Evolutionary conservation across 371 early-diverging fungal species (phyloP), one percentile per base, ranked within the genome.

Genomic region (Mucor lusitanicus): DNA sequence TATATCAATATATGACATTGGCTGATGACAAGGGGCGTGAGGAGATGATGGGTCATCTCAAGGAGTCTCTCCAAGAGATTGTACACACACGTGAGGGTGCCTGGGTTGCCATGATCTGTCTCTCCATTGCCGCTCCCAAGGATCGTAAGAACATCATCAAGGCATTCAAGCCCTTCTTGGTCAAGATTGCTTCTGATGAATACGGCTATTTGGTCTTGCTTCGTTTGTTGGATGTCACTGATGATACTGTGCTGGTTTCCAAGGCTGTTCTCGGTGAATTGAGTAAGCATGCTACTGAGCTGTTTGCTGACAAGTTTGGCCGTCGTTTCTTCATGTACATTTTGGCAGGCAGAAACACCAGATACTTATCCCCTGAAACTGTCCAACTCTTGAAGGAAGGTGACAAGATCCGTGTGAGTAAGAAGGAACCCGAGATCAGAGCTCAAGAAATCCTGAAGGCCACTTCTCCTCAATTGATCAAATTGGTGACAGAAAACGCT

Each of bases 11-110:
- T 77, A 75, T 96, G 72, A 75, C 78, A 35, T 75, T 86, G 48
- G 85, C 90, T 12, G 87, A 89, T 56, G 82, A 82, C 21, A 83
- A 82, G 62, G 89, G 82, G 28, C 82, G 88, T 65, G 84, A 85
- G 73, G 86, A 84, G 71, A 73, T 59, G 54, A 32, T 95, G 76
- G 92, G 87, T 69, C 76, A 87, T 30, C 82, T 96, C 67, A 91
- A 93, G 67, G 95, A 95, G 72, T 92, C 91, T 62, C 85, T 94
- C 12, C 91, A 90, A 39, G 91, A 91, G 73, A 92, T 97, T 61
- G 77, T 97, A 65, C 98, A 97, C 73, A 97, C 96, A 28, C 88
- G 91, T 67, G 95, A 96, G 71, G 96, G 98, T 63, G 84, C 95
- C 11, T 88, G 89, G 63, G 91, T 93, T 7, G 92, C 92, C 2